phyloP scores from a whole-genome alignment of 306 rosid species.

The Vicia faba region DNA sequence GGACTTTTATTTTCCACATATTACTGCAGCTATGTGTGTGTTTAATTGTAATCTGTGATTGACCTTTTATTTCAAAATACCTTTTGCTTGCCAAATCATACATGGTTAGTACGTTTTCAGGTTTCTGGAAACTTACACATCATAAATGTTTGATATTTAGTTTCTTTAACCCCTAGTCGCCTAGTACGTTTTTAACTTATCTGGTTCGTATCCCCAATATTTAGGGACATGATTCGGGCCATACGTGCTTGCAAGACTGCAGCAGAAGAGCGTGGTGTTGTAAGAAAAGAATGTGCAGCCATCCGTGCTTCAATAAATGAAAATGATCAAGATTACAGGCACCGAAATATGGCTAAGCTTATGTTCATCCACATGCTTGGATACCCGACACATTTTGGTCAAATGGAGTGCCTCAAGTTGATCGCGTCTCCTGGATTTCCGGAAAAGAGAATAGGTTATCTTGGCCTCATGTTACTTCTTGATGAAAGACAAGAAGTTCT shows the following conservation, averaged over 20 bases:
- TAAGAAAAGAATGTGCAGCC: conserved; percentile 98
- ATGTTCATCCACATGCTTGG: conserved; percentile 99
- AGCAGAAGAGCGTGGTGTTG: conserved; percentile 96
- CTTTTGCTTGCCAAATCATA: conserved; percentile 27
- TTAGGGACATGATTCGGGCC: conserved; percentile 99
- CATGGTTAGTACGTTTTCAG: conserved; percentile 4
- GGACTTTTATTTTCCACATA: conserved; percentile 23
- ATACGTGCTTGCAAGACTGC: conserved; percentile 98
- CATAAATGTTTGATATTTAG: conserved; percentile 7
- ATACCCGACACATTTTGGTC: conserved; percentile 99
- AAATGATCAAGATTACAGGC: conserved; percentile 85
- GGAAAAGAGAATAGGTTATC: conserved; percentile 98
- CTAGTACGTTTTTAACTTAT: too few relatives aligned
- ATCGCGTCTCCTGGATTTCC: conserved; percentile 97
- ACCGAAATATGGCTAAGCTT: conserved; percentile 94
- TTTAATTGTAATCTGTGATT: conserved; percentile 7
- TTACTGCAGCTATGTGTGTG: conserved; percentile 19
- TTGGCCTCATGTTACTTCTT: conserved; percentile 98
- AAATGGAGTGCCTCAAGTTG: conserved; percentile 98
- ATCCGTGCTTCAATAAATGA: conserved; percentile 91
- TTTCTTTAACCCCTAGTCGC: too few relatives aligned
- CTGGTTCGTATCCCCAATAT: conserved; percentile 39
- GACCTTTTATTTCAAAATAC: conserved; percentile 25
- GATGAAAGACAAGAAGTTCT: conserved; percentile 99
- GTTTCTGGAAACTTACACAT: conserved; percentile 30